Conservation (phyloP, 2,329 filamentous ascomycete genomes). For the Allantophomopsis cytisporea region DNA sequence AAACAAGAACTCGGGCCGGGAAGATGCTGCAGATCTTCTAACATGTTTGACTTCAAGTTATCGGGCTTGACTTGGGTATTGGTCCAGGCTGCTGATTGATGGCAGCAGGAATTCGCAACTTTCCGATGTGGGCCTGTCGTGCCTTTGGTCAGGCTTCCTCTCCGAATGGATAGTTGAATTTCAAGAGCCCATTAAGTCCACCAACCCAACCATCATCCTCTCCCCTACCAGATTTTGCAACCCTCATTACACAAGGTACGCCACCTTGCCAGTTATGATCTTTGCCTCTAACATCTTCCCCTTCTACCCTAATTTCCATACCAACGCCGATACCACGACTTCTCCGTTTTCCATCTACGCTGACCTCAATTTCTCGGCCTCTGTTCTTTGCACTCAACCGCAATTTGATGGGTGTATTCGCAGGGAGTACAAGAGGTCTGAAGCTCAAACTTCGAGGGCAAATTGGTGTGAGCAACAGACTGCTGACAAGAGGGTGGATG, state of each 20-base stretch:
- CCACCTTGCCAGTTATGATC: slow-evolving; percentile 51
- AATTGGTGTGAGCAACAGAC: slow-evolving; percentile 83
- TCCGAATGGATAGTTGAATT: slow-evolving; percentile 97
- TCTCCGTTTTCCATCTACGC: slow-evolving; percentile 59
- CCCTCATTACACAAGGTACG: slow-evolving; percentile 81
- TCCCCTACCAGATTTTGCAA: slow-evolving; percentile 29
- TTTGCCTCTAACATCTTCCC: slow-evolving; percentile 54
- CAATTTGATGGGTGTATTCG: slow-evolving; percentile 72
- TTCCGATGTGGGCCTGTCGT: too few species aligned
- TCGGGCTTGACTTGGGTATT: too few species aligned
- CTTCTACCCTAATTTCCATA: slow-evolving; percentile 78
- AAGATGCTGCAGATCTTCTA: too few species aligned
- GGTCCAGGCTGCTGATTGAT: too few species aligned
- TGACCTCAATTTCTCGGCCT: slow-evolving; percentile 63
- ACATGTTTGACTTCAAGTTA: too few species aligned
- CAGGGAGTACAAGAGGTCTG: slow-evolving; percentile 76
- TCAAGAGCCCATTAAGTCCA: slow-evolving; percentile 80
- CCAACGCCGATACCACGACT: slow-evolving; percentile 56
- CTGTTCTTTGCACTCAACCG: slow-evolving; percentile 71
- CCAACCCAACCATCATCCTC: slow-evolving; percentile 94
- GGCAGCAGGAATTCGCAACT: too few species aligned
- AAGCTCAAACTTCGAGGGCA: slow-evolving; percentile 88
- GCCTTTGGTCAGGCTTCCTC: slow-evolving; percentile 24
- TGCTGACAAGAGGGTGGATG: slow-evolving; percentile 83
- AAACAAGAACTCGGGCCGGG: too few species aligned